Base-by-base conservation (phyloP, 306 rosid genomes). In the Rubus parviflorus region DNA sequence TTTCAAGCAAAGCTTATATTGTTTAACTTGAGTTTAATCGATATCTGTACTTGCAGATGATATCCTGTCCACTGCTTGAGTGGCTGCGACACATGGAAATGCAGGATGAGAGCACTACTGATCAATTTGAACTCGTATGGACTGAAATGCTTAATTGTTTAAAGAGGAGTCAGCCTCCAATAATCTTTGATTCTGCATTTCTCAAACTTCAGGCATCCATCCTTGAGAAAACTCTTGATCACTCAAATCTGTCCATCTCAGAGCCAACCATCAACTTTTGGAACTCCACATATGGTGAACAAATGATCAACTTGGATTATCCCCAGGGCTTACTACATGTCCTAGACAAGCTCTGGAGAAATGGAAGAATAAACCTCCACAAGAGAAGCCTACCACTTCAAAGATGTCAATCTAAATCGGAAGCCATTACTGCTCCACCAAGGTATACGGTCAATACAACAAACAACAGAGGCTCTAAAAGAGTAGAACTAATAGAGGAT, bases 211-310 rank as follows among this genome's bases (percentile, higher is more conserved):
- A 86, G 15, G 91, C 88, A 80, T 60, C 91, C 45, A 80, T 92
- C 53, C 89, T 92, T 42, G 93, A 80, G 72, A 92, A 92, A 84
- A 86, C 94, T 81, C 94, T 94, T 9, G 88, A 87, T 61, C 93
- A 90, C 81, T 87, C 93, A 75, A 75, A 69, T 78, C 78, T 81
- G 81, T 80, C 90, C 84, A 89, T 94, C 77, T 90, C 92, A 75
- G 90, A 85, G 79, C 83, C 89, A 6, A 83, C 92, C 85, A 75
- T 92, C 80, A 72, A 76, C 63, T 92, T 92, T 47, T 94, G 97
- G 97, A 94, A 90, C 85, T 81, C 87, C 63, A 85, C 94, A 51
- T 94, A 83, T 43, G 96, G 92, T 2, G 85, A 86, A 78, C 90
- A 85, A 30, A 30, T 30, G 65, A 75, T 67, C 60, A 83, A 85